Conservation (phyloP, 2,329 filamentous ascomycete genomes). For the Aspergillus spinulosporus region DNA sequence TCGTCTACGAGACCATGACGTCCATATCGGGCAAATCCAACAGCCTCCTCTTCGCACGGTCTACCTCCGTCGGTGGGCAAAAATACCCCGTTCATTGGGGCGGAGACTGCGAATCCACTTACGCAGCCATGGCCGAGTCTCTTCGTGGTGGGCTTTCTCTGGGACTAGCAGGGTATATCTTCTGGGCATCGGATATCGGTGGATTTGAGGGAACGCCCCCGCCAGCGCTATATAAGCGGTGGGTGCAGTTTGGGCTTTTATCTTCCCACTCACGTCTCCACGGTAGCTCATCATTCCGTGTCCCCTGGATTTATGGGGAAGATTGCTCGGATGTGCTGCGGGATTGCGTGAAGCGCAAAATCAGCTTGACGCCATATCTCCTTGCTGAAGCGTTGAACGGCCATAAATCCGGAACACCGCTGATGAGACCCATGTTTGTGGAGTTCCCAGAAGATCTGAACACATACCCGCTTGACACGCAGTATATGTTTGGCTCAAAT, state of each 20-base stretch:
- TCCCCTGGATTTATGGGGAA: conserved; percentile 71
- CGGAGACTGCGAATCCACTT: conserved; percentile 72
- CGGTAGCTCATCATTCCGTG: conserved; percentile 68
- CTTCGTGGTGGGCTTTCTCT: conserved; percentile 65
- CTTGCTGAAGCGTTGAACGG: conserved; percentile 54
- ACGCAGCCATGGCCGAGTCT: conserved; percentile 71
- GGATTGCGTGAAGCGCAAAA: conserved; percentile 55
- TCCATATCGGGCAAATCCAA: conserved; percentile 52
- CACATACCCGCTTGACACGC: conserved; percentile 65
- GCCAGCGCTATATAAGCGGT: conserved; percentile 72
- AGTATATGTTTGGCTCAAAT: conserved; percentile 70
- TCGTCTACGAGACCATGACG: conserved; percentile 67
- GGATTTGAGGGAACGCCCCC: conserved; percentile 69
- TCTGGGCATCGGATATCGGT: conserved; percentile 71
- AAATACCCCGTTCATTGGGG: conserved; percentile 71
- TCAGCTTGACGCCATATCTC: conserved; percentile 60
- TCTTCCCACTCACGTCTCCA: conserved; percentile 71
- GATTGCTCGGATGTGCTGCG: conserved; percentile 61
- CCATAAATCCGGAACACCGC: conserved; percentile 57
- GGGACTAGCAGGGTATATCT: conserved; percentile 64
- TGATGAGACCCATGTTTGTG: conserved; percentile 67
- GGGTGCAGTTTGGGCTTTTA: conserved; percentile 73
- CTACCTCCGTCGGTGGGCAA: conserved; percentile 68
- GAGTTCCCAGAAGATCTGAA: conserved; percentile 73
- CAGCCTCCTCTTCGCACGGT: conserved; percentile 67